Evolutionary conservation across 2,329 filamentous ascomycete genomes (phyloP).

Genomic region (Neocatenulostroma microsporum): DNA sequence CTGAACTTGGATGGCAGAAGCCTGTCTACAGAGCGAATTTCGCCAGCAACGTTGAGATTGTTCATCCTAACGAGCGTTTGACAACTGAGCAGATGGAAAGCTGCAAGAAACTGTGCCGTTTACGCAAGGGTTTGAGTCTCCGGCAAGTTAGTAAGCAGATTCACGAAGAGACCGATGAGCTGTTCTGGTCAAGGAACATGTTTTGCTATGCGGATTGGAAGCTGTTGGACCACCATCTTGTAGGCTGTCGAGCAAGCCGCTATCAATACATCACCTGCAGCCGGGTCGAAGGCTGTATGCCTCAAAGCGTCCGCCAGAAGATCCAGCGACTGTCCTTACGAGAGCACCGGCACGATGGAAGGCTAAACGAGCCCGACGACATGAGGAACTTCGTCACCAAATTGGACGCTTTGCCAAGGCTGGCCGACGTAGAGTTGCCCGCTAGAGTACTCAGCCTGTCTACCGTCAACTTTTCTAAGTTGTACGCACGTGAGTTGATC

Average conservation of each 20-base stretch:
- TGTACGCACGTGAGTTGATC: too few relatives aligned
- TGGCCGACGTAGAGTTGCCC: background rate
- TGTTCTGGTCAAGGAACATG: background rate
- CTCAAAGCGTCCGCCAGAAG: background rate
- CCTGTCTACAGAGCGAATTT: constrained; percentile 1
- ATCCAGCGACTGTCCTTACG: background rate
- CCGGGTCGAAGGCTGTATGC: background rate
- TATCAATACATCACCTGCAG: too few relatives aligned
- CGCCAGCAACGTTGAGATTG: too few relatives aligned
- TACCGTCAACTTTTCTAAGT: too few relatives aligned
- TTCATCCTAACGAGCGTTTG: too few relatives aligned
- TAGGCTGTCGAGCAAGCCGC: background rate
- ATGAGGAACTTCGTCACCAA: too few relatives aligned
- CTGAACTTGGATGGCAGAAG: background rate
- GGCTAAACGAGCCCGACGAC: too few relatives aligned
- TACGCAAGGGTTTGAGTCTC: background rate
- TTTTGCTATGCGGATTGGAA: background rate
- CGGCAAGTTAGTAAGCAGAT: background rate
- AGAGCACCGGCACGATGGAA: too few relatives aligned
- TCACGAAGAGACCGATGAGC: background rate
- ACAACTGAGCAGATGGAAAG: too few relatives aligned
- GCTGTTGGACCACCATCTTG: background rate
- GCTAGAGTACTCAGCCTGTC: too few relatives aligned
- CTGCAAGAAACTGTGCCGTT: too few relatives aligned
- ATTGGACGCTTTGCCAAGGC: background rate